Evolutionary conservation across 768 basidiomycete species (phyloP).

Genomic region (Floccularia luteovirens): DNA sequence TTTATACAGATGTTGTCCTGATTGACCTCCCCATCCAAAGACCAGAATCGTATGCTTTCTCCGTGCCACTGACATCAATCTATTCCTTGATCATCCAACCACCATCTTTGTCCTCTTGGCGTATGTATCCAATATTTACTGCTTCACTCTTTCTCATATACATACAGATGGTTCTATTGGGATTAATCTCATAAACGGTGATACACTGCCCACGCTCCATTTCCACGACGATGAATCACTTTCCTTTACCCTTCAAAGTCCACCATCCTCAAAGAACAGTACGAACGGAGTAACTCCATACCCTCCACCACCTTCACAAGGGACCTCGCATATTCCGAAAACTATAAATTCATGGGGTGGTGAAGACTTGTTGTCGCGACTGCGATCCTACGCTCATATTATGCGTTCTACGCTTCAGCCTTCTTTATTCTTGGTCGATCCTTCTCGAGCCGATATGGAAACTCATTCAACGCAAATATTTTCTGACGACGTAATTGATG

Average conservation of each 20-base stretch:
- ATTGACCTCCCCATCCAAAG: slow-evolving; percentile 79
- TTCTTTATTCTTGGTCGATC: slow-evolving; percentile 85
- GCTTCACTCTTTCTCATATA: neutral
- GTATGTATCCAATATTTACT: slow-evolving; percentile 29
- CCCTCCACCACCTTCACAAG: slow-evolving; percentile 49
- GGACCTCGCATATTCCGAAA: slow-evolving; percentile 31
- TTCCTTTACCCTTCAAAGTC: slow-evolving; percentile 57
- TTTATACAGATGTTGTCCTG: slow-evolving; percentile 62
- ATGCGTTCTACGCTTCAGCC: slow-evolving; percentile 84
- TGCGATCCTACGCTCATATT: slow-evolving; percentile 73
- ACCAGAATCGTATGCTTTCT: slow-evolving; percentile 92
- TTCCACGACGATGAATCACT: slow-evolving; percentile 97
- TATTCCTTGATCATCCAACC: slow-evolving; percentile 85
- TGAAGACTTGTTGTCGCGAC: slow-evolving; percentile 72
- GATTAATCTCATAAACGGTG: slow-evolving; percentile 81
- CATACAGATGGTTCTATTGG: slow-evolving; percentile 76
- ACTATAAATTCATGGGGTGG: slow-evolving; percentile 72
- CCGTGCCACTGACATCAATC: slow-evolving; percentile 83
- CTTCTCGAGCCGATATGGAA: slow-evolving; percentile 88
- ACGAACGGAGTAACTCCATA: slow-evolving; percentile 42
- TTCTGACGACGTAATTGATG: slow-evolving; percentile 81
- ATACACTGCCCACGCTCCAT: slow-evolving; percentile 82
- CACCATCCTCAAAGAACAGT: slow-evolving; percentile 18
- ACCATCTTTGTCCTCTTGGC: slow-evolving; percentile 81
- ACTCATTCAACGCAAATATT: slow-evolving; percentile 81